Evolutionary conservation across 495 filamentous ascomycete genomes (phyloP), one percentile per base, ranked within the genome.

Genomic region (Annulohypoxylon moriforme): DNA sequence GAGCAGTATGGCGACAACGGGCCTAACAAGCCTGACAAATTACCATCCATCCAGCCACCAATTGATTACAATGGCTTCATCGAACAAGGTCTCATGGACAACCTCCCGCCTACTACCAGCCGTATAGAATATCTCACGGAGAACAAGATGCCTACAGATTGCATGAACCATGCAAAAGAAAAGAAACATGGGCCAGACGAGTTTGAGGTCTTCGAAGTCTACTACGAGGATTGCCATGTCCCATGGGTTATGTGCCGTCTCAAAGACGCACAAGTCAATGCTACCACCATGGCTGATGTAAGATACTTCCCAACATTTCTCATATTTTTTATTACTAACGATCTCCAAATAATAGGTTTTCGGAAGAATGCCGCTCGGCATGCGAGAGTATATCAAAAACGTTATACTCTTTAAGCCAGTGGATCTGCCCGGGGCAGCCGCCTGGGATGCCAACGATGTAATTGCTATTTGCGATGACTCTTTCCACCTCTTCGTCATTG

Each of bases 201-300:
- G 40, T 69, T 78, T 46, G 72, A 73, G 16, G 73, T 71, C 36
- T 79, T 77, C 64, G 71, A 75, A 56, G 66, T 77, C n/a, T 56
- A 67, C 33, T 81, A 81, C 58, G 46, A 71, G 31, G 78, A 80
- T 53, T 79, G 79, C 55, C 46, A 20, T 16, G 50, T 69, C 33
- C 62, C 79, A 14, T 80, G 79, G 79, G 61, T 75, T 9, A 75
- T 81, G 49, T 81, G 78, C 47, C 72, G 74, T 11, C 74, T 79
- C 59, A 78, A 73, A 49, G 38, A 74, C 31, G 55, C 63, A 18
- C 57, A 73, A 24, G 61, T 64, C 9, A 42, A 64, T 20, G 73
- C 72, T 8, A 57, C 73, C 20, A 74, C 75, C 13, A 69, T 76
- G 34, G 53, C 55, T 14, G 36, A 27, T 0, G 68, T 71, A 38